Evolutionary conservation across 1,284 basidiomycete species (phyloP).

Genomic region (Ustilago sp.): DNA sequence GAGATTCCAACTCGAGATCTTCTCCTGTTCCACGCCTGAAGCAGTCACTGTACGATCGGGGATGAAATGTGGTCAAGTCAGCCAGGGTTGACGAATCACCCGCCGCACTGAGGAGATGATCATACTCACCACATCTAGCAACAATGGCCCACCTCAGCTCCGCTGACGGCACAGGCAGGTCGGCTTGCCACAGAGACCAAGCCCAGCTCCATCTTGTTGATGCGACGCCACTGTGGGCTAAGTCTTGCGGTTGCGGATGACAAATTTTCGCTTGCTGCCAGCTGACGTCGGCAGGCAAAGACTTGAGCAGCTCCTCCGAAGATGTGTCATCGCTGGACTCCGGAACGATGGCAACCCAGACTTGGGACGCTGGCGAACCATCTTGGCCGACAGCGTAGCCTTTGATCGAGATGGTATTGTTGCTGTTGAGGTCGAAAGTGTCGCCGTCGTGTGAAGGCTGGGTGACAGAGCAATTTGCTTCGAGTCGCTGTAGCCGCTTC

Average conservation of each 20-base stretch:
- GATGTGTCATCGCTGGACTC: background rate
- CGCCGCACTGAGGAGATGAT: background rate
- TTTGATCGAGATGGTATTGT: slow-evolving; percentile 17
- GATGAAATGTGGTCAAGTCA: background rate
- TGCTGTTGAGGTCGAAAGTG: background rate
- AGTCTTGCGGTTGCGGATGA: background rate
- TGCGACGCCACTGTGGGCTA: background rate
- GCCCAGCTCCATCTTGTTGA: slow-evolving; percentile 43
- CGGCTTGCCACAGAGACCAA: slow-evolving; percentile 48
- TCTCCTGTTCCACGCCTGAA: slow-evolving; percentile 45
- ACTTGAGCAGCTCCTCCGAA: slow-evolving; percentile 22
- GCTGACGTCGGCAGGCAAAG: slow-evolving; percentile 17
- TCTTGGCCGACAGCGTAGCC: slow-evolving; percentile 54
- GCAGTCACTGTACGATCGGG: slow-evolving; percentile 34
- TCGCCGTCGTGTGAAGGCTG: slow-evolving; percentile 20
- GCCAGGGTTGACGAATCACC: background rate
- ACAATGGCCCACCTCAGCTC: slow-evolving; percentile 25
- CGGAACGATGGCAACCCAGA: slow-evolving; percentile 23
- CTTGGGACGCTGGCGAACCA: slow-evolving; percentile 27
- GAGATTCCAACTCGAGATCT: slow-evolving; percentile 50
- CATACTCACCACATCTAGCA: slow-evolving; percentile 44
- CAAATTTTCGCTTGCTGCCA: slow-evolving; percentile 33
- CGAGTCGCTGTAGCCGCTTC: slow-evolving; percentile 41
- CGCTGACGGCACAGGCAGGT: slow-evolving; percentile 8
- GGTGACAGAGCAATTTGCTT: slow-evolving; percentile 41